Evolutionary conservation across 345 rosid genomes (phyloP).

Genomic region (Euphorbia pulcherrima): DNA sequence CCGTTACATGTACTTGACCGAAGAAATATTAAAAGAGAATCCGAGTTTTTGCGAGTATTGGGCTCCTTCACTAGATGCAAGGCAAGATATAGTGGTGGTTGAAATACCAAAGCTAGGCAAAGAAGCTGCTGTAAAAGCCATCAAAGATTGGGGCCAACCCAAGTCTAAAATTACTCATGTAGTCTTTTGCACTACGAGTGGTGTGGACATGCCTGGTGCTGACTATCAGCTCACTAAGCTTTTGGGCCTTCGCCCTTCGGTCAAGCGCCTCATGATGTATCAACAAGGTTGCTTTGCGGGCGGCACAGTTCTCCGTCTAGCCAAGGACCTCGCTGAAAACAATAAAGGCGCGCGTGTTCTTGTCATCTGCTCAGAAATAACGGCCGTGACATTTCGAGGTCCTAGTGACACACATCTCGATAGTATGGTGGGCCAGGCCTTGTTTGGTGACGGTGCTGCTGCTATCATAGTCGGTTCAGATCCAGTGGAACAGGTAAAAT

Average conservation of each 20-base stretch:
- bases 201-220: constrained; percentile 92
- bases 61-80: constrained; percentile 66
- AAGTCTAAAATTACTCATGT: constrained; percentile 81
- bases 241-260: constrained; percentile 69
- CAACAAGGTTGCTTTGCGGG: constrained; percentile 76
- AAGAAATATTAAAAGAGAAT: constrained; percentile 60
- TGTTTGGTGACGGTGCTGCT: constrained; percentile 71
- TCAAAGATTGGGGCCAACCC: constrained; percentile 83
- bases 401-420: constrained; percentile 64
- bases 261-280: constrained; percentile 67
- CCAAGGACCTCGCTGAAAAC: constrained; percentile 79
- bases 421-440: constrained; percentile 65
- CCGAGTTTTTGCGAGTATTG: constrained; percentile 55
- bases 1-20: constrained; percentile 63
- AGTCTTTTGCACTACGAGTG: constrained; percentile 77
- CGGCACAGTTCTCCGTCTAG: constrained; percentile 77
- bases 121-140: constrained; percentile 70
- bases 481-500: constrained; percentile 39
- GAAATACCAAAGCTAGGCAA: constrained; percentile 78
- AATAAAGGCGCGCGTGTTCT: constrained; percentile 74
- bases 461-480: constrained; percentile 66
- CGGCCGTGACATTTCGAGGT: constrained; percentile 76
- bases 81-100: constrained; percentile 77
- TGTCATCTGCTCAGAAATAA: constrained; percentile 72
- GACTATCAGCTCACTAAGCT: constrained; percentile 89